Conservation (phyloP, 2,329 filamentous ascomycete genomes). For the Diaporthe citri region DNA sequence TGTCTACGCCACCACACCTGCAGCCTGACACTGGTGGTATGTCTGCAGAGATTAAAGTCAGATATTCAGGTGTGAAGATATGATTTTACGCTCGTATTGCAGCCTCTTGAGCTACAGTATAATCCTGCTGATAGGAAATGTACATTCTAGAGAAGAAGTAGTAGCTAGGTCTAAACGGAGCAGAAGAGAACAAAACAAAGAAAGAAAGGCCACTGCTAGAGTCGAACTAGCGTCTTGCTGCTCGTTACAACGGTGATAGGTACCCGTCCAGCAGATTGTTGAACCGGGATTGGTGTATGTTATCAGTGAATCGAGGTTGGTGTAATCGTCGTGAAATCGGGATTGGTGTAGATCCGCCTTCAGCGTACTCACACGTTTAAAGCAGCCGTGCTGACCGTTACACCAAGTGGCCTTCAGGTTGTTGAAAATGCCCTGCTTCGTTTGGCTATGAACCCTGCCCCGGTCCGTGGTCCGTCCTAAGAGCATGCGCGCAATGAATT, state of each 20-base stretch:
- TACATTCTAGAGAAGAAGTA: too few relatives aligned
- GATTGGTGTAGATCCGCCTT: not conserved
- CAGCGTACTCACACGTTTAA: not conserved
- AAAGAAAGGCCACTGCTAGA: slow-evolving; percentile 2
- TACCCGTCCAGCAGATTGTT: not conserved
- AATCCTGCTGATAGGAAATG: not conserved
- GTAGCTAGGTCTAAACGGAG: too few relatives aligned
- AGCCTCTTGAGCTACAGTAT: too few relatives aligned
- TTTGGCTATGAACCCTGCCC: not conserved
- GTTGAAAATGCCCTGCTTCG: not conserved
- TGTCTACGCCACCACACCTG: too few relatives aligned
- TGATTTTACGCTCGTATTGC: too few relatives aligned
- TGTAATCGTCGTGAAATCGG: not conserved
- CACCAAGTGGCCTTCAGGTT: not conserved
- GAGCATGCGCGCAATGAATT: not conserved
- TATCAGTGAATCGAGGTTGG: not conserved
- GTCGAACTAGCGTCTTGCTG: not conserved
- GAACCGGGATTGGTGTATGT: not conserved
- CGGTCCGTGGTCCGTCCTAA: not conserved
- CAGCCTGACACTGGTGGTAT: too few relatives aligned
- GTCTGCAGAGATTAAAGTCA: too few relatives aligned
- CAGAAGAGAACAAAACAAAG: too few relatives aligned
- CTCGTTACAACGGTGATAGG: not conserved
- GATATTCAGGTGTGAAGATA: too few relatives aligned
- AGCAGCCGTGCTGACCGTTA: not conserved